Base-by-base conservation (phyloP, 139 green algal genomes). In the Coccomyxa sp. region DNA sequence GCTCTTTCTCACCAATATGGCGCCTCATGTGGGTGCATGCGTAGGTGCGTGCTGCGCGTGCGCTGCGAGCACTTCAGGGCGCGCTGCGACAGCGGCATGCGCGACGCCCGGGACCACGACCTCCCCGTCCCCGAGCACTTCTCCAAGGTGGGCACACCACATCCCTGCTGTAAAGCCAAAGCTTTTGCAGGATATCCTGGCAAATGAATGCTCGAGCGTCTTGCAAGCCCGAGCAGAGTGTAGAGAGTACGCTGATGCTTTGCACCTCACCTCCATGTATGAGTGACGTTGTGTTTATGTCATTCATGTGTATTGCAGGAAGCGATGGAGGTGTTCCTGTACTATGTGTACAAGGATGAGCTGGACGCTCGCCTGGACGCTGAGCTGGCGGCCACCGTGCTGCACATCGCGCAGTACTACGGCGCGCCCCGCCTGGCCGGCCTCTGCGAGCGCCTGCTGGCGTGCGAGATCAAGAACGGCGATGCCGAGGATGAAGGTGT, bases 121-220 rank as follows among this genome's bases (percentile, higher is more conserved):
- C 24, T 88, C 27, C 38, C 69, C 24, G 87, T 92, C n/a, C 89
- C 88, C 39, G 89, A 93, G 22, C 79, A 89, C 74, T 92, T 93
- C 64, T 82, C 73, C 14, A 69, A 79, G 78, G 78, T 76, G 71
- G n/a, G n/a, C n/a, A n/a, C n/a, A n/a, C n/a, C n/a, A n/a, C n/a
- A n/a, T n/a, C n/a, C n/a, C n/a, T n/a, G n/a, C n/a, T n/a, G n/a
- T n/a, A n/a, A n/a, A n/a, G n/a, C n/a, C n/a, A n/a, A n/a, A n/a
- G n/a, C n/a, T n/a, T n/a, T n/a, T n/a, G n/a, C n/a, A n/a, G n/a
- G n/a, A n/a, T n/a, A n/a, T n/a, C n/a, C n/a, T n/a, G n/a, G n/a
- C n/a, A n/a, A n/a, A n/a, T n/a, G n/a, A n/a, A n/a, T n/a, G n/a
- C n/a, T n/a, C n/a, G n/a, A n/a, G n/a, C n/a, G n/a, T n/a, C n/a